Base-by-base conservation (phyloP, 805 yeast genomes). In the Nakazawaea wyomingensis region DNA sequence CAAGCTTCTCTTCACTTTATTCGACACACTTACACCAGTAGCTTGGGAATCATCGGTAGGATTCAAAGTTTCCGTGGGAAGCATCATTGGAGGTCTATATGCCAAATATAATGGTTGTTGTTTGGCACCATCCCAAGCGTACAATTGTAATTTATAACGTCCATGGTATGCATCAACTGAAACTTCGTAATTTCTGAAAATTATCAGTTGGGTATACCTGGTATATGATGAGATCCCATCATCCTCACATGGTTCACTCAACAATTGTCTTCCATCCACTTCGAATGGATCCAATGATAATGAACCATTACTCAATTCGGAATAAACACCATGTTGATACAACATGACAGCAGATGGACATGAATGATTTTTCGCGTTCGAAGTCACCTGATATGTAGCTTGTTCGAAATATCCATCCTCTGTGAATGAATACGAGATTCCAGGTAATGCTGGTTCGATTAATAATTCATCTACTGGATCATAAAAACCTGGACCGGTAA, bases 401-500 rank as follows among this genome's bases (percentile, higher is more conserved):
- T 85, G 86, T 65, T 93, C 99, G 60, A 74, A 93, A 61, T 69
- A 78, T 4, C 98, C 98, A 64, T 93, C 98, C 19, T 74, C 82
- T 1, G 97, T 90, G 69, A 93, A 93, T 2, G 96, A 87, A 64
- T 82, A 87, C 4, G 95, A 82, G 43, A 91, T 77, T 30, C 99
- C 99, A 1, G 99, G 96, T 33, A 93, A 72, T 7, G 90, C 91
- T 2, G 99, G 99, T 61, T 93, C 99, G 48, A 89, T 86, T 45
- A 93, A 68, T 14, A 91, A 75, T 62, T 93, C 99, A 59, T 91
- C 96, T 22, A 89, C 85, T 2, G 99, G 99, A 61, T 93, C 98
- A 60, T 78, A 93, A 59, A 93, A 93, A 2, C 90, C 85, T 5
- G 98, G 96, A 0, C 99, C 99, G 1, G 99, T 93, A 68, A 91